A percentile compares a stretch with the other conserved stretches of the same genome.
These are phyloP conservation scores for Lepiota venenata DNA, from an alignment of 768 basidiomycete species.

Conservation along the genomic window DNA sequence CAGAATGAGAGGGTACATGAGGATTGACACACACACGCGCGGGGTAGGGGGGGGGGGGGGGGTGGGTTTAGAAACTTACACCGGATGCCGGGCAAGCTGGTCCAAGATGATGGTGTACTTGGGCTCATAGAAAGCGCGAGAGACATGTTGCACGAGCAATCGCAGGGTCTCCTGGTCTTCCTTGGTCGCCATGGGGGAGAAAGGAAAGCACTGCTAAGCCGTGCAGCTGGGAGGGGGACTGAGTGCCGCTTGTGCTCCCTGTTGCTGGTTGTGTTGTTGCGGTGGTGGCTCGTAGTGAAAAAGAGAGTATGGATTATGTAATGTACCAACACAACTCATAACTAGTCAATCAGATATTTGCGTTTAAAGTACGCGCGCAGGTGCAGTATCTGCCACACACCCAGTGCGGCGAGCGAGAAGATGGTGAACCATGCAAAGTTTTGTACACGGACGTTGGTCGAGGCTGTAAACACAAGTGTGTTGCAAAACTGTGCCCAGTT, in stretches of 20 bases:
- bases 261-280: background rate
- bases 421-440: conserved; percentile 92
- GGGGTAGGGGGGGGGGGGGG: no score
- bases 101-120: conserved; percentile 91
- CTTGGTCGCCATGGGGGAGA: conserved; percentile 56
- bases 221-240: background rate
- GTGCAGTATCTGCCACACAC: conserved; percentile 95
- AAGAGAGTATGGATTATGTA: conserved; percentile 1
- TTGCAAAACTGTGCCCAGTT: no score
- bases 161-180: conserved; percentile 82
- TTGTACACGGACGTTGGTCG: conserved; percentile 88
- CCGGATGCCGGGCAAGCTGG: conserved; percentile 87
- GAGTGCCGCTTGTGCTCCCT: background rate
- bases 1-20: no score
- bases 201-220: background rate
- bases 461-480: conserved; percentile 56
- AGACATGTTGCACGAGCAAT: conserved; percentile 89
- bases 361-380: conserved; percentile 94
- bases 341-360: conserved; percentile 87
- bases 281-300: background rate
- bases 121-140: conserved; percentile 92
- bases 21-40: no score
- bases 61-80: no score
- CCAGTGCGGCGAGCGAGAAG: conserved; percentile 70
- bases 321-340: background rate